These are phyloP conservation scores for Colletotrichum sp. DNA, from an alignment of 2,329 filamentous ascomycete genomes.

Conservation along the genomic window DNA sequence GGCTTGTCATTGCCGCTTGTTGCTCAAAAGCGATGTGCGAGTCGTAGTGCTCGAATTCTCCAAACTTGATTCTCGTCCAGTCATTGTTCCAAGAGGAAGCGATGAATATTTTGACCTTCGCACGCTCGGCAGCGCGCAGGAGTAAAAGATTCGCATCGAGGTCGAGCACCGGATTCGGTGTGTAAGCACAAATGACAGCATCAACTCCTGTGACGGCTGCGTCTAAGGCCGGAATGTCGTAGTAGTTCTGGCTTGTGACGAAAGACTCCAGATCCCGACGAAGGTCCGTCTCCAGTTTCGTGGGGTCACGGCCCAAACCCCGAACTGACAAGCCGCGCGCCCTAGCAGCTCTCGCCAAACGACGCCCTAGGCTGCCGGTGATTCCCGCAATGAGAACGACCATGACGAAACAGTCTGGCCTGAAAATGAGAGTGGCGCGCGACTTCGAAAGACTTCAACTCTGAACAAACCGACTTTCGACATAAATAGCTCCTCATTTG, in stretches of 20 bases:
- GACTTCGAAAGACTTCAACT: background rate
- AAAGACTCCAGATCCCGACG: slow-evolving; percentile 30
- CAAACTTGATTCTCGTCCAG: slow-evolving; percentile 32
- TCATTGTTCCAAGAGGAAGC: slow-evolving; percentile 36
- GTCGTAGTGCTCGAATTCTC: slow-evolving; percentile 38
- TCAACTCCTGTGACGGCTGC: slow-evolving; percentile 36
- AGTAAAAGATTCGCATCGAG: slow-evolving; percentile 40
- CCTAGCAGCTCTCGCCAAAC: slow-evolving; percentile 28
- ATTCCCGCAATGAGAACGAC: slow-evolving; percentile 41
- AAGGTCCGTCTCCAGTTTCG: slow-evolving; percentile 27
- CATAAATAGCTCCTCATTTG: background rate
- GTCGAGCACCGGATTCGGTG: slow-evolving; percentile 20
- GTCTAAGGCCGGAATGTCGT: slow-evolving; percentile 36
- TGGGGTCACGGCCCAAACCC: slow-evolving; percentile 34
- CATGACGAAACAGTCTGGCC: slow-evolving; percentile 26
- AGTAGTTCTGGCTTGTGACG: slow-evolving; percentile 26
- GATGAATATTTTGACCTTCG: slow-evolving; percentile 33
- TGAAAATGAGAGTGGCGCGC: background rate
- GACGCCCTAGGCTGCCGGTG: slow-evolving; percentile 38
- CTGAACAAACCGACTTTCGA: background rate
- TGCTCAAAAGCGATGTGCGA: slow-evolving; percentile 35
- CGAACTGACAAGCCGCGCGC: slow-evolving; percentile 36
- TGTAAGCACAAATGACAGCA: slow-evolving; percentile 38
- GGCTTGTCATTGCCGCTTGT: slow-evolving; percentile 29
- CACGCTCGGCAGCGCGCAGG: slow-evolving; percentile 38